These are phyloP conservation scores for Trypanosoma avium DNA, from an alignment of 208 protist species.

Conservation along the genomic window DNA sequence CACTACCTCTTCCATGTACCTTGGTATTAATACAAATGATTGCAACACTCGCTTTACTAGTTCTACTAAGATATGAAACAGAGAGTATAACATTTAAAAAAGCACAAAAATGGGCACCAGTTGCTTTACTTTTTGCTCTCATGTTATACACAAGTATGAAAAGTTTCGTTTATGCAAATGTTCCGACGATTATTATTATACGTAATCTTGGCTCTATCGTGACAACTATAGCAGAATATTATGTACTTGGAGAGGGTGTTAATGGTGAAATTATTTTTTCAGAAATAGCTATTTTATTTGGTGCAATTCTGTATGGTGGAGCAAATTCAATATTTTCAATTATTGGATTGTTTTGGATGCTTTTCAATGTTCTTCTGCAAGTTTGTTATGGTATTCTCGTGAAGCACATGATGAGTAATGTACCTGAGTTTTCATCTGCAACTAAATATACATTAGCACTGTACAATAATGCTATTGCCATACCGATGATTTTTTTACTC, in stretches of 20 bases:
- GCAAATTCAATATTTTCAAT: slow-evolving; percentile 20
- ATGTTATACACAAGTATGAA: slow-evolving; percentile 47
- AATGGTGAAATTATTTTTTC: slow-evolving; percentile 33
- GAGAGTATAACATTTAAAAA: slow-evolving; percentile 8
- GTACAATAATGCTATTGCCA: slow-evolving; percentile 34
- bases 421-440: slow-evolving; percentile 20
- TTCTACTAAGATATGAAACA: slow-evolving; percentile 16
- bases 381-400: slow-evolving; percentile 33
- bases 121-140: slow-evolving; percentile 32
- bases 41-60: slow-evolving; percentile 27
- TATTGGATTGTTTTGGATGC: slow-evolving; percentile 31
- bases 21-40: slow-evolving; percentile 35
- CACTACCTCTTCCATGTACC: slow-evolving; percentile 30
- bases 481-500: slow-evolving; percentile 30
- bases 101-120: slow-evolving; percentile 25
- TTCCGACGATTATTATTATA: slow-evolving; percentile 28
- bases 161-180: slow-evolving; percentile 37
- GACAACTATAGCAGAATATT: slow-evolving; percentile 37
- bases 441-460: slow-evolving; percentile 36
- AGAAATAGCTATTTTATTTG: slow-evolving; percentile 32
- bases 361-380: slow-evolving; percentile 30
- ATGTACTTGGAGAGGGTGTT: slow-evolving; percentile 23
- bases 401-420: slow-evolving; percentile 26
- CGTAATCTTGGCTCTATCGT: slow-evolving; percentile 36
- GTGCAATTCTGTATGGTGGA: slow-evolving; percentile 30